Base-by-base conservation (phyloP, 257 asterid species). In the Fraxinus quadrangulata region DNA sequence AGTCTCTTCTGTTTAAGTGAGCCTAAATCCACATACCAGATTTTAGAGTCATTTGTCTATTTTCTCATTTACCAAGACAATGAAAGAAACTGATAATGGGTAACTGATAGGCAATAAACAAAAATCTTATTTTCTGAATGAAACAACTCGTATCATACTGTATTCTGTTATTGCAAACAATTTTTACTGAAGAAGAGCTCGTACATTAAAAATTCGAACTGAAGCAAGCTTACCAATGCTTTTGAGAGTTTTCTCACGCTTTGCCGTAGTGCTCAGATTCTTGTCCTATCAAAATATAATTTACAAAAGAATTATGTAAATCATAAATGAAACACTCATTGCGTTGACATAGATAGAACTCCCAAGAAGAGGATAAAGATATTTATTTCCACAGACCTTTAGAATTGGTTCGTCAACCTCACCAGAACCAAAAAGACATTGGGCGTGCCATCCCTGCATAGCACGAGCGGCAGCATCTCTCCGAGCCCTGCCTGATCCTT, bases 371-470 rank as follows among this genome's bases (percentile, higher is more conserved):
- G 24, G 23, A 51, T 51, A 19, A 51, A 51, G 24, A 51, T 51
- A 51, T 19, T 51, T 31, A 45, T 47, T 59, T 42, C 37, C 19
- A 75, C 19, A 75, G 28, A 80, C 81, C 82, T 84, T 84, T 65
- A 79, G 47, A 34, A 74, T 39, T 73, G 81, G 83, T 71, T 83
- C 83, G 17, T 83, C 77, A 69, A 80, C 85, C 84, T 84, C 90
- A 77, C 83, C 81, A 67, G 39, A 75, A 33, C 86, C 85, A 80
- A 78, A 45, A 45, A 45, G 90, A 19, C 84, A 82, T 66, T 86
- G 87, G 65, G 67, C 81, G 81, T 87, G 90, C 90, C 90, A 87
- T 54, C 90, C 88, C 79, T 87, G 90, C 90, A 84, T 87, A 33
- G 90, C 87, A 36, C 88, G 90, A 31, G 88, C 78, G 69, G 90